Evolutionary conservation across 179 eudicot genomes (phyloP), one percentile per base, ranked within the genome.

Genomic region (Beta lomatogona): DNA sequence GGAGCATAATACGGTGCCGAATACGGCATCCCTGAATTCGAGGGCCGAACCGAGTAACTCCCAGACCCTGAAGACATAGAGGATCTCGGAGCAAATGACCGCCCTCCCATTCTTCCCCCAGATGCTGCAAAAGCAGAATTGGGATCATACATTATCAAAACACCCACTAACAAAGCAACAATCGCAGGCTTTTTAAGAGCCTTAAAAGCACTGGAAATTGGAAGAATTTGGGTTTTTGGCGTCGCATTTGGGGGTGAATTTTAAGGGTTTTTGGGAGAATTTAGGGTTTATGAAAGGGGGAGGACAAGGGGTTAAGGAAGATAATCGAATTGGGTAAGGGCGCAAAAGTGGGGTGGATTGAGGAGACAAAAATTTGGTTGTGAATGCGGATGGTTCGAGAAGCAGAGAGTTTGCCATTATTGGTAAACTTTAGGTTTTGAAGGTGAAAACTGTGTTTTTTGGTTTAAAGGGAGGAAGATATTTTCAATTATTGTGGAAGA

Each of bases 21-120:
- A 22, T 76, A 82, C 2, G 89, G 86, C 70, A 87, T 83, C 16
- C 89, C 82, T 0, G 89, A 72, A 41, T 76, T 78, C 1, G 88
- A 80, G 8, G 86, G 58, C 71, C 73, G 77, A 66, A 88, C 75
- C 6, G 91, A 81, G 82, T 92, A 95, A 60, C 98, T 83, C 74
- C 91, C 79, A 4, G 83, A 75, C 2, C 85, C 48, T 60, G 89
- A 83, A 21, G 84, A 64, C 68, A 25, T 83, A 41, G 95, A 88
- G 9, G 93, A 87, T 3, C 89, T 75, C 1, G 90, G 78, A 6
- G 91, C 80, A 21, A 76, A 92, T 1, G 97, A 86, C 67, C 83
- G 81, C 2, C 99, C 99, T 13, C 98, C 95, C 65, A 91, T 64
- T 64, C 99, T 81, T 52, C 98, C 99, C 5, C 99, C 99, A 0